Conservation (phyloP, 78 protist species). For the Protostelium mycophagum region DNA sequence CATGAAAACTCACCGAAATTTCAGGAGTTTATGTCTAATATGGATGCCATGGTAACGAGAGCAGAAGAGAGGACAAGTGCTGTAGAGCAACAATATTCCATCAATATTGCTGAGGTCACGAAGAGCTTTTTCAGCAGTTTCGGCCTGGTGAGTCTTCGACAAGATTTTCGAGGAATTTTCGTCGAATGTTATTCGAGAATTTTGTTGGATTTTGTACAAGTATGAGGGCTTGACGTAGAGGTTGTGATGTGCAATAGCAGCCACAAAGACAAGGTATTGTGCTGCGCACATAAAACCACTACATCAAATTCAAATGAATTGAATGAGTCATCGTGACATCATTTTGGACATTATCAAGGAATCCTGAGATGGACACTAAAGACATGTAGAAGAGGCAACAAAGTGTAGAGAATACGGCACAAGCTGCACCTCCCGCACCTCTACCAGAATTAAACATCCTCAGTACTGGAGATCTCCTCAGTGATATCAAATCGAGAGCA, state of each 20-base stretch:
- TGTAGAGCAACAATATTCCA: neutral
- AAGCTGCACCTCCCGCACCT: neutral
- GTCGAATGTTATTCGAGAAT: too few species aligned
- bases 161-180: too few species aligned
- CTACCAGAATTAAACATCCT: neutral
- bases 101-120: neutral
- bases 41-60: neutral
- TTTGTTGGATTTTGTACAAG: too few species aligned
- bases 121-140: neutral
- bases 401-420: neutral
- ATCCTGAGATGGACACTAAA: neutral
- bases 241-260: too few species aligned
- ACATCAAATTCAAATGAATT: too few species aligned
- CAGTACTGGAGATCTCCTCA: neutral
- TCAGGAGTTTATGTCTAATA: neutral
- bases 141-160: neutral
- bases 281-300: too few species aligned
- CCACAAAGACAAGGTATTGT: too few species aligned
- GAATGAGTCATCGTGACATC: too few species aligned
- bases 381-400: neutral
- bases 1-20: neutral
- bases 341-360: too few species aligned
- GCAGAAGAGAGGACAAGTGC: neutral
- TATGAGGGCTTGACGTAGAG: too few species aligned
- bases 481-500: neutral